Conservation (phyloP, 169 alveolate species). For the Theileria annulata region DNA sequence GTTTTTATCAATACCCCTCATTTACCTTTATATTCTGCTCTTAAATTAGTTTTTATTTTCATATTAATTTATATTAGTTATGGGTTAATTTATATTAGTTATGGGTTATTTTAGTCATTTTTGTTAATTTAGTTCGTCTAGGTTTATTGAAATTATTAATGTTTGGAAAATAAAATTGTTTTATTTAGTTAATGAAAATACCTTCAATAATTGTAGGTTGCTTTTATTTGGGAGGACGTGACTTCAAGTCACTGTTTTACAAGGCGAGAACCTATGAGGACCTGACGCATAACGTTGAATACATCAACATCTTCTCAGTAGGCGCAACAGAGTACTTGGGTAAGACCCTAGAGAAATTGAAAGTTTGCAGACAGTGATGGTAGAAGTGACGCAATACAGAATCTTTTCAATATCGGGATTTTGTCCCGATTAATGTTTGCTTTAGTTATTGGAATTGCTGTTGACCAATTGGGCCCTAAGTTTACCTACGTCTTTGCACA, state of each 20-base stretch:
- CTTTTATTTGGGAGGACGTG: slow-evolving; percentile 64
- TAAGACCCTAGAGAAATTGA: neutral
- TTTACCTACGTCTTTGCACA: slow-evolving; percentile 38
- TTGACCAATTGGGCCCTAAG: slow-evolving; percentile 32
- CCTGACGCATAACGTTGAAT: neutral
- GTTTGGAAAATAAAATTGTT: neutral
- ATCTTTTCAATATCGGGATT: slow-evolving; percentile 34
- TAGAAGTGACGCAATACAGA: slow-evolving; percentile 22
- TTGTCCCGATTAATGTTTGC: slow-evolving; percentile 31
- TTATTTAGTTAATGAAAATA: neutral
- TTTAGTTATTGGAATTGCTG: slow-evolving; percentile 11
- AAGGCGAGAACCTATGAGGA: slow-evolving; percentile 64
- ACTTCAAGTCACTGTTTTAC: slow-evolving; percentile 34
- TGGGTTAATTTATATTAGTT: too few relatives aligned
- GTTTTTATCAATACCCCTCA: too few relatives aligned
- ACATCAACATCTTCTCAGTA: neutral
- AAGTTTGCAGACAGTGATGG: slow-evolving; percentile 18
- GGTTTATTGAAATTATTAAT: neutral
- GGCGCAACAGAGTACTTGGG: slow-evolving; percentile 21
- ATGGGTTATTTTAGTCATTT: too few relatives aligned
- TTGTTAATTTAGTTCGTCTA: too few relatives aligned
- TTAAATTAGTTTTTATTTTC: too few relatives aligned
- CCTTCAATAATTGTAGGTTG: slow-evolving; percentile 22
- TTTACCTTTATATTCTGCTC: too few relatives aligned
- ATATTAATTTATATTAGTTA: too few relatives aligned